A percentile compares a stretch with the other conserved stretches of the same genome.
These are phyloP conservation scores for Atkinsonella texensis DNA, from an alignment of 2,329 filamentous ascomycete species.

Conservation along the genomic window DNA sequence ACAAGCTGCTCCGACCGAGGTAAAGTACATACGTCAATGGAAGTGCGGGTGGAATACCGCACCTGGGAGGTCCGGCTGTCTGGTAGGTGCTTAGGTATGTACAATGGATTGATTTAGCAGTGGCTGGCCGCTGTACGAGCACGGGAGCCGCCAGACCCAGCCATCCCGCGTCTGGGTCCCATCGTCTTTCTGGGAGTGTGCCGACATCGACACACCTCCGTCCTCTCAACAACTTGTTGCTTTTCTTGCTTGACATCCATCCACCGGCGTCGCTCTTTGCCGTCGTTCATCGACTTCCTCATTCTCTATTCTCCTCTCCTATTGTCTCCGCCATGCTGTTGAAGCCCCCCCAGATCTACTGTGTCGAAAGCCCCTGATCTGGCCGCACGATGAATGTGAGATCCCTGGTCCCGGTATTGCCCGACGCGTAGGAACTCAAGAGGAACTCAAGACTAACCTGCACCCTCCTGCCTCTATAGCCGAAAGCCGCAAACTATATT, in stretches of 20 bases:
- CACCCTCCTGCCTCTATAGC: slow-evolving; percentile 22
- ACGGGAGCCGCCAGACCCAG: neutral
- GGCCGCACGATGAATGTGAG: slow-evolving; percentile 26
- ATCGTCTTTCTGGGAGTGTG: neutral
- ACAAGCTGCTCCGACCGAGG: neutral
- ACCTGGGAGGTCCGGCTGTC: too few relatives aligned
- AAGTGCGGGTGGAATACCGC: too few relatives aligned
- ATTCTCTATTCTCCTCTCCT: neutral
- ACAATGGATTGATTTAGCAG: too few relatives aligned
- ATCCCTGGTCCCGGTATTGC: neutral
- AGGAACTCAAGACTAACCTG: slow-evolving; percentile 5
- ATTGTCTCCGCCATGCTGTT: slow-evolving; percentile 10
- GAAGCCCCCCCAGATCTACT: slow-evolving; percentile 12
- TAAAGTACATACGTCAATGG: neutral
- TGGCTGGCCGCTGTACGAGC: too few relatives aligned
- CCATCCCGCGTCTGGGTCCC: neutral
- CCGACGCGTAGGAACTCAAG: neutral
- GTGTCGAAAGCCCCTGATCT: slow-evolving; percentile 14
- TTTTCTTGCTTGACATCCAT: neutral
- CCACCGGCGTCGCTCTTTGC: neutral
- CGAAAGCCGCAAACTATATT: slow-evolving; percentile 76
- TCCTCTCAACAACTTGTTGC: neutral
- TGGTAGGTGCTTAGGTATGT: too few relatives aligned
- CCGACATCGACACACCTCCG: neutral
- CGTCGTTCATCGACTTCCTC: neutral